These are phyloP conservation scores for Lasiodiplodia hormozganensis DNA, from an alignment of 2,329 filamentous ascomycete species.

Conservation along the genomic window DNA sequence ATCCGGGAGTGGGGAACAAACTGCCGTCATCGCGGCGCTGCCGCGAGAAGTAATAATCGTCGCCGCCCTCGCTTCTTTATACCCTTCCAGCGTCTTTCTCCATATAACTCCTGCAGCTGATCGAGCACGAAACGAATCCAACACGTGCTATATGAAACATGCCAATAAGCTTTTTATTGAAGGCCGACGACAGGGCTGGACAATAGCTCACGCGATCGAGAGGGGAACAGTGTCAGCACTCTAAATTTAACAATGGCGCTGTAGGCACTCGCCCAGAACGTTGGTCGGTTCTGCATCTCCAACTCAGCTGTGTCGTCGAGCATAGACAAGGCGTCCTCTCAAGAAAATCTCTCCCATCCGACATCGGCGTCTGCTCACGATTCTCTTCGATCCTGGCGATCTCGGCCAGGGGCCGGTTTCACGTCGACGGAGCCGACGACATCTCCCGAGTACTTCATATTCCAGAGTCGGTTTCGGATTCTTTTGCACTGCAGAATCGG, in stretches of 20 bases:
- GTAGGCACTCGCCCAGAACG: not conserved
- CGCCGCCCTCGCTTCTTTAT: not conserved
- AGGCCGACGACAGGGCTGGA: not conserved
- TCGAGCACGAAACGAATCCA: not conserved
- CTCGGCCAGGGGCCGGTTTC: conserved; percentile 18
- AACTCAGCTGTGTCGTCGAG: too few relatives aligned
- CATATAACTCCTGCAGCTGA: conserved; percentile 1
- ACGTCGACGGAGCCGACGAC: conserved; percentile 37
- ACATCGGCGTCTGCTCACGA: conserved; percentile 29
- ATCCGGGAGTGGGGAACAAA: not conserved
- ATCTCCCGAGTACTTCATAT: conserved; percentile 47
- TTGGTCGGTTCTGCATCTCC: too few relatives aligned
- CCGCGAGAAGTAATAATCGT: not conserved
- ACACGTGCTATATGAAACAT: not conserved
- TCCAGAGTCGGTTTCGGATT: conserved; percentile 50
- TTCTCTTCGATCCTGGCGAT: conserved; percentile 24
- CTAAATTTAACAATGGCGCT: not conserved
- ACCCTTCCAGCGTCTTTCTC: not conserved
- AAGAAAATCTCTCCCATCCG: conserved; percentile 1
- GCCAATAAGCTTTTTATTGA: not conserved
- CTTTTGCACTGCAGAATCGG: not conserved
- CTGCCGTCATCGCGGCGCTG: not conserved
- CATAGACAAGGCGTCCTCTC: too few relatives aligned
- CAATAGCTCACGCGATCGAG: not conserved
- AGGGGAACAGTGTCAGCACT: not conserved